Evolutionary conservation across 2,329 filamentous ascomycete species (phyloP), one percentile per base, ranked within the genome.

Genomic region (Tetracladium maxilliforme): DNA sequence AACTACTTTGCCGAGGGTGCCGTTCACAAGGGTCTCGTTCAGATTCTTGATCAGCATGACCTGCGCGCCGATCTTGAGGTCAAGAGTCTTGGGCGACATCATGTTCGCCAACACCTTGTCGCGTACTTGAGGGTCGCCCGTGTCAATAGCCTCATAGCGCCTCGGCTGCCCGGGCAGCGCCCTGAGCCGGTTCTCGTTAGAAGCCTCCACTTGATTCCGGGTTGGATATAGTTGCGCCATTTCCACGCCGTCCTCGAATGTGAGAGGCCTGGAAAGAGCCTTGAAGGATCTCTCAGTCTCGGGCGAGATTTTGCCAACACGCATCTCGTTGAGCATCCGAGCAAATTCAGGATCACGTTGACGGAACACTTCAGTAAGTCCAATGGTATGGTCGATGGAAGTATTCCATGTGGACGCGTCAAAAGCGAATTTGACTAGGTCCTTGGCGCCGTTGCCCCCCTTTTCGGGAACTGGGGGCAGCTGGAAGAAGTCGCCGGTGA

Each of bases 1-100:
- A 9, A 76, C 64, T 5, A 98, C 78, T 32, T 79, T 86, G 14
- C 90, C 90, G 7, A 98, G 61, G 0, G 87, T 92, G 5, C 90
- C 90, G 43, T 98, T 98, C 37, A 95, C 90, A 1, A 98, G 64
- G 1, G 70, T 75, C 19, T 93, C 83, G 43, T 98, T 90, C 54
- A 95, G 76, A 40, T 98, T 98, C 51, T 98, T 98, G 61, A 98
- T 94, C n/a, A 98, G 60, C 90, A 98, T 98, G 22, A 98, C 92
- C 45, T 98, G 92, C 0, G 90, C 82, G 7, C 84, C 82, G 33
- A 90, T 76, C 49, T 94, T 95, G 16, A 98, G 54, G 17, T 79
- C 70, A 12, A 98, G 68, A 1, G 52, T 44, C 38, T 77, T 76
- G 0, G 90, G 86, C 0, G 90, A 86, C 80, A 98, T 94, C 70